phyloP scores from a whole-genome alignment of 164 flowering plant genomes.

The Umbellularia californica region DNA sequence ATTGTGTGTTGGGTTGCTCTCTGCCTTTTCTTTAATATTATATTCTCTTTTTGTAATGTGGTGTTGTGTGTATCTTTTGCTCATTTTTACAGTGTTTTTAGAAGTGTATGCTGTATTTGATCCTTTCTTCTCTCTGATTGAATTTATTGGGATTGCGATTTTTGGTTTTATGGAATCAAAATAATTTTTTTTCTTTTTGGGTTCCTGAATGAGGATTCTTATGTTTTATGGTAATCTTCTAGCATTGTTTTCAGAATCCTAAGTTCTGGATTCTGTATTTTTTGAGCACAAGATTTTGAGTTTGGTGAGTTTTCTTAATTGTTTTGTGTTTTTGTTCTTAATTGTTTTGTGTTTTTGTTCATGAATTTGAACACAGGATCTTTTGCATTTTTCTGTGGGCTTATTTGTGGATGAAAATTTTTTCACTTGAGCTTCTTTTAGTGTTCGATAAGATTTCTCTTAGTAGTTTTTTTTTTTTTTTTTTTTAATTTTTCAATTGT shows the following conservation, averaged over 20 bases:
- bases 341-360: background rate
- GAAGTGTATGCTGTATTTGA: background rate
- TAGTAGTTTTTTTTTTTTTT: too few relatives aligned
- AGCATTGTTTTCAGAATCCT: background rate
- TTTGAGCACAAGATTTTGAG: background rate
- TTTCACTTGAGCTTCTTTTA: background rate
- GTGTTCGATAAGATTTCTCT: background rate
- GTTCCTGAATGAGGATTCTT: background rate
- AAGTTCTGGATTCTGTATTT: background rate
- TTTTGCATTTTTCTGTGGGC: background rate
- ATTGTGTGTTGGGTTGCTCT: background rate
- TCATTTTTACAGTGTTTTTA: background rate
- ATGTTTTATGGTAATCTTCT: background rate
- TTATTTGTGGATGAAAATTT: background rate
- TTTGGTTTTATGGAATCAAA: background rate
- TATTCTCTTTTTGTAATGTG: background rate
- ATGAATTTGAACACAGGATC: background rate
- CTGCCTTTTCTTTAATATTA: too few relatives aligned
- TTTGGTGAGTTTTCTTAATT: background rate
- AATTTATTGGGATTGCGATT: background rate
- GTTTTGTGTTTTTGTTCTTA: background rate
- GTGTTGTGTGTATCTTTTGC: background rate
- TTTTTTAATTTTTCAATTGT: background rate
- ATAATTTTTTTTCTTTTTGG: background rate
- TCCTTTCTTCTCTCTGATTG: background rate